Evolutionary conservation across 139 green algal genomes (phyloP).

Genomic region (Chlamydomonas sp.): DNA sequence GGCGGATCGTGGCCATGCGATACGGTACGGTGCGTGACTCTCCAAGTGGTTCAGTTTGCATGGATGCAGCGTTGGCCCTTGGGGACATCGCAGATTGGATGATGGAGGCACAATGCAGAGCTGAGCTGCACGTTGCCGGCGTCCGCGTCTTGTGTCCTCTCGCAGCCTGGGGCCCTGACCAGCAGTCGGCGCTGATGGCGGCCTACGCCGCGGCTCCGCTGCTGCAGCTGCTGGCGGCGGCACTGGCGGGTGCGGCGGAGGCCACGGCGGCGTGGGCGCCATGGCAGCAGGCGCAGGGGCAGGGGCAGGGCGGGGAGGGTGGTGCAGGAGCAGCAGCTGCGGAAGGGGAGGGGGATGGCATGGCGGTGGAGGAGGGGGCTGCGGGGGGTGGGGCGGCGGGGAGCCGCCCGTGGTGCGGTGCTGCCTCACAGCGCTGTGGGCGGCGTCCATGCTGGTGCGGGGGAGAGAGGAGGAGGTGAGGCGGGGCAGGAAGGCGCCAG

Average conservation of each 20-base stretch:
- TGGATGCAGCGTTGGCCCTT: too few species aligned
- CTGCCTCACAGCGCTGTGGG: constrained; percentile 32
- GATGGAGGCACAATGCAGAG: too few species aligned
- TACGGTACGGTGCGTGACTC: too few species aligned
- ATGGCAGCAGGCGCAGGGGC: not conserved
- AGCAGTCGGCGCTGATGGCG: not conserved
- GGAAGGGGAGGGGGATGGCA: not conserved
- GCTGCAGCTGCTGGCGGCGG: constrained; percentile 22
- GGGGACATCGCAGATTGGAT: too few species aligned
- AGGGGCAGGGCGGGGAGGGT: not conserved
- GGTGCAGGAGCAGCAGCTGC: not conserved
- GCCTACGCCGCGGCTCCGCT: not conserved
- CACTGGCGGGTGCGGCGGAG: not conserved
- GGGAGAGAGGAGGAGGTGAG: not conserved
- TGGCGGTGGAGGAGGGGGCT: not conserved
- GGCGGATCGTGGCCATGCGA: too few species aligned
- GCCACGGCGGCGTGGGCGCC: not conserved
- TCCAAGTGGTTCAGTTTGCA: too few species aligned
- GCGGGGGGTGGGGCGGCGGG: not conserved
- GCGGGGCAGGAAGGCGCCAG: too few species aligned
- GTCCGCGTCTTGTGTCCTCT: not conserved
- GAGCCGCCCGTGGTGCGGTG: constrained; percentile 13
- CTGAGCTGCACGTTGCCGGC: too few species aligned
- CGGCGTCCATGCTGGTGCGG: constrained; percentile 21
- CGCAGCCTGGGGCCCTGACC: constrained; percentile 1